Base-by-base conservation (phyloP, 768 basidiomycete species). In the Phlebiopsis gigantea region DNA sequence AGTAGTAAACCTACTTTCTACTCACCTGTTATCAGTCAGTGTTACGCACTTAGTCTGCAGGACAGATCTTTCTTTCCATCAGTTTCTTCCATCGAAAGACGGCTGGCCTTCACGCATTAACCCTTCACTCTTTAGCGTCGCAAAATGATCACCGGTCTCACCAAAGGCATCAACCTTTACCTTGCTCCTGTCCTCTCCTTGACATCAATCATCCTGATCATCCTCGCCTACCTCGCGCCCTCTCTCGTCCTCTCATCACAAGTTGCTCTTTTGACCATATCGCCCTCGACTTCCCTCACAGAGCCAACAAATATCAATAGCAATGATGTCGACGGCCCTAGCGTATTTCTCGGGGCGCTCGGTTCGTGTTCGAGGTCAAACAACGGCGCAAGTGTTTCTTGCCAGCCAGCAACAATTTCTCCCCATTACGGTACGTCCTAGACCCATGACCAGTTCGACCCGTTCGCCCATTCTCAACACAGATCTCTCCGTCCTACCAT, bases 171-270 rank as follows among this genome's bases (percentile, higher is more conserved):
- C 61, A 83, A 79, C 53, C 74, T 87, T 52, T 89, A 85, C 65
- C 76, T 91, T 51, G 77, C 87, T 1, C 86, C 87, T 22, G 22
- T 88, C 4, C 71, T 91, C 48, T 77, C 81, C 58, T 71, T 90
- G 43, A 82, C 88, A 4, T 79, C 87, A 9, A 71, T 87, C 48
- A 62, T 91, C 30, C 80, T 92, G 42, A 74, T 81, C 3, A 65
- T 89, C 1, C 81, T 92, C 60, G 78, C 83, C 4, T 88, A 81
- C 59, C 71, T 89, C n/a, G 80, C 90, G 0, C 90, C 90, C 0
- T 74, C 73, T 4, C 62, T 83, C 49, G 68, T 87, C 63, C 74
- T 90, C 10, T 79, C 82, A 29, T 75, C 76, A 61, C 76, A 77
- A 61, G 87, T 91, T 19, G 76, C 86, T 5, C 75, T 92, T 31